These are phyloP conservation scores for Ettlia oleoabundans DNA, from an alignment of 139 green algal genomes.

Conservation along the genomic window DNA sequence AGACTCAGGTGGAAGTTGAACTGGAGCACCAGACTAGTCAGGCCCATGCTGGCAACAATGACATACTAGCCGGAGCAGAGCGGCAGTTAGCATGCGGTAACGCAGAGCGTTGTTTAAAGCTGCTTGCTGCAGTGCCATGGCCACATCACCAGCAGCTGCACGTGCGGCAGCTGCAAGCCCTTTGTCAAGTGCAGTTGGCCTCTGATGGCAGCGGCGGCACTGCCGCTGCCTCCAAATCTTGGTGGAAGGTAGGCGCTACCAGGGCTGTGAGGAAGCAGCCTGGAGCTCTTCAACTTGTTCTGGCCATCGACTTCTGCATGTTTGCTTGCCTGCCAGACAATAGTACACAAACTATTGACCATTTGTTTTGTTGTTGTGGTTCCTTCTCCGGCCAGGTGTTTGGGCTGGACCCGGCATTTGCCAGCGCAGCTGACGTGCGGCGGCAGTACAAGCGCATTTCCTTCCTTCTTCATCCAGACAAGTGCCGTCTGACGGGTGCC, in stretches of 20 bases:
- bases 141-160: constrained; percentile 1
- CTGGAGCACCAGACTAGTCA: neutral
- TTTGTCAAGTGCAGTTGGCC: constrained; percentile 18
- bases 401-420: neutral
- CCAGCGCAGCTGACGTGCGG: neutral
- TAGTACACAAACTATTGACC: too few relatives aligned
- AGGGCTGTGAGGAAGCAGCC: too few relatives aligned
- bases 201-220: neutral
- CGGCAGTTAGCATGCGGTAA: neutral
- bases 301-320: too few relatives aligned
- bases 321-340: too few relatives aligned
- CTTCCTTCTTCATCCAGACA: constrained; percentile 51
- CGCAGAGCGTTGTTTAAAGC: neutral
- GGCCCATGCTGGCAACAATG: neutral
- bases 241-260: constrained; percentile 11
- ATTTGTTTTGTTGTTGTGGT: neutral
- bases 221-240: neutral
- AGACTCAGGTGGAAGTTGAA: neutral
- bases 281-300: neutral
- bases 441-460: constrained; percentile 42
- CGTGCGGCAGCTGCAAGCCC: constrained; percentile 21
- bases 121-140: neutral
- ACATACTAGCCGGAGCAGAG: neutral
- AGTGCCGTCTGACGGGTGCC: constrained; percentile 33
- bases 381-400: neutral